These are phyloP conservation scores for Candida boidinii DNA, from an alignment of 805 yeast species.

Conservation along the genomic window DNA sequence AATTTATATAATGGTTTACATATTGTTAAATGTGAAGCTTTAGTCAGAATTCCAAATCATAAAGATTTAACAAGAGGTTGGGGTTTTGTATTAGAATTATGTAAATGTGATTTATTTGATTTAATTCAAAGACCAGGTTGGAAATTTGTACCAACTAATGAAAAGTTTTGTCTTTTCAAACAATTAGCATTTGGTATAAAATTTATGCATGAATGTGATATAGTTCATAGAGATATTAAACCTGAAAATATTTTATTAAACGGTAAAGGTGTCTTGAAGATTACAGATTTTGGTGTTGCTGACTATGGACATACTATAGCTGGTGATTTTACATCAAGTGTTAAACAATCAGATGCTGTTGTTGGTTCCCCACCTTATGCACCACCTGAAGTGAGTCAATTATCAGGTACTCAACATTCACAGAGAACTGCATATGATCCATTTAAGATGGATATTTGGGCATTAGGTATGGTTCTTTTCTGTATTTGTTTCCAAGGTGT, in stretches of 20 bases:
- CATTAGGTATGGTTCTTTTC: constrained; percentile 63
- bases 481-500: constrained; percentile 49
- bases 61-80: constrained; percentile 54
- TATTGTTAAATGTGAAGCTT: constrained; percentile 48
- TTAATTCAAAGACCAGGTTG: constrained; percentile 54
- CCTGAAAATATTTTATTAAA: constrained; percentile 85
- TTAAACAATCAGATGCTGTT: constrained; percentile 36
- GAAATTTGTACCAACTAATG: constrained; percentile 40
- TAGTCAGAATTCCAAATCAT: constrained; percentile 56
- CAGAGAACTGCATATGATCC: constrained; percentile 43
- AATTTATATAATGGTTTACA: constrained; percentile 48
- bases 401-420: constrained; percentile 28
- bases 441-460: constrained; percentile 68
- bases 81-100: constrained; percentile 70
- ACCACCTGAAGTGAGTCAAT: constrained; percentile 68
- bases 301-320: constrained; percentile 57
- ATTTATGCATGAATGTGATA: constrained; percentile 64
- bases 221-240: constrained; percentile 90
- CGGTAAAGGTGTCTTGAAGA: constrained; percentile 46
- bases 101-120: constrained; percentile 51
- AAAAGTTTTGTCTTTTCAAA: constrained; percentile 64
- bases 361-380: constrained; percentile 84
- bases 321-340: constrained; percentile 38
- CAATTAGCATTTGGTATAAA: constrained; percentile 60
- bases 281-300: constrained; percentile 93